These are phyloP conservation scores for Myxozyma vanderwaltii DNA, from an alignment of 805 yeast genomes.

Conservation along the genomic window DNA sequence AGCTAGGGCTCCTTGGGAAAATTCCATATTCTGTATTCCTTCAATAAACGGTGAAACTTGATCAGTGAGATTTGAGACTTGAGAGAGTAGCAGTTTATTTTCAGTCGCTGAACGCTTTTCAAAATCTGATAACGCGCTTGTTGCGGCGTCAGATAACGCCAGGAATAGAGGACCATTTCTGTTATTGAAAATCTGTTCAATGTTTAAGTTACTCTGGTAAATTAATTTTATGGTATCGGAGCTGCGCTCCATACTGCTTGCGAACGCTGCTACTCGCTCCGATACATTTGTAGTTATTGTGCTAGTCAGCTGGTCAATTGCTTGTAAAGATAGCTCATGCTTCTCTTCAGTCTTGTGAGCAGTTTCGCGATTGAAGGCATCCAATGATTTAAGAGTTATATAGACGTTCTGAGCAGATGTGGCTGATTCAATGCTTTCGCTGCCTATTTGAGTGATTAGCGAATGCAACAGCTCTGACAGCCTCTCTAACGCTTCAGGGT, in stretches of 20 bases:
- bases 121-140: neutral
- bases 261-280: neutral
- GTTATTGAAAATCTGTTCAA: neutral
- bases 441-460: neutral
- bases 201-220: neutral
- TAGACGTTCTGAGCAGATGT: too few species aligned
- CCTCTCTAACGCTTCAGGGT: neutral
- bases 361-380: too few species aligned
- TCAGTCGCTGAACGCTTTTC: neutral
- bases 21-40: neutral
- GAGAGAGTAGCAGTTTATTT: neutral
- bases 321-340: too few species aligned
- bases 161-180: neutral
- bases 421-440: too few species aligned
- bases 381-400: too few species aligned
- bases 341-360: too few species aligned
- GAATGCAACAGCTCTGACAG: neutral
- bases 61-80: neutral
- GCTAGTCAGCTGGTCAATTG: too few species aligned
- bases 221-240: neutral
- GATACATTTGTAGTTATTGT: neutral
- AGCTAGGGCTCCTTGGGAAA: neutral
- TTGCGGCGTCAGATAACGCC: neutral
- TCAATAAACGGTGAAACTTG: neutral
- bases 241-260: neutral